A percentile compares a stretch with the other conserved stretches of the same genome.
Conservation (phyloP, 352 stramenopile genomes). For the Pythium guiyangense region DNA sequence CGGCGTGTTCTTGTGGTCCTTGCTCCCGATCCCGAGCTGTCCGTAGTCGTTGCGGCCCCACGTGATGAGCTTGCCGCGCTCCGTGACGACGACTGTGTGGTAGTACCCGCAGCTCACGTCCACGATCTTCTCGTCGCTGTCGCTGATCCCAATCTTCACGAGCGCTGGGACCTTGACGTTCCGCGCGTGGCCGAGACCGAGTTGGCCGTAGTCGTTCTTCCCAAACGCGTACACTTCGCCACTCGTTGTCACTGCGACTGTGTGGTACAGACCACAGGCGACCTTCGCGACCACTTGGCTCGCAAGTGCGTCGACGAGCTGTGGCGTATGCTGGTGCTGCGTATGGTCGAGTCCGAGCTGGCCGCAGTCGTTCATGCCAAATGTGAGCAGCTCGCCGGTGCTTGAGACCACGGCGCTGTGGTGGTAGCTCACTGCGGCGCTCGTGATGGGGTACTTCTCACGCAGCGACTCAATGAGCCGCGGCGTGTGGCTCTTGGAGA, state of each 20-base stretch:
- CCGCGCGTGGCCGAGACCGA: constrained; percentile 73
- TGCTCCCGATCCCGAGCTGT: constrained; percentile 83
- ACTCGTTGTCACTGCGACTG: constrained; percentile 45
- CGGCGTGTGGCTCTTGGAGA: constrained; percentile 84
- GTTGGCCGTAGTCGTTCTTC: constrained; percentile 87
- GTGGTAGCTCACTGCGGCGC: constrained; percentile 79
- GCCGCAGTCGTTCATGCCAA: constrained; percentile 88
- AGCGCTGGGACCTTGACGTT: constrained; percentile 71
- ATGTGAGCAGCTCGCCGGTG: constrained; percentile 72
- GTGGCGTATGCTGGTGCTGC: constrained; percentile 82
- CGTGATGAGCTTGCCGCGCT: constrained; percentile 82
- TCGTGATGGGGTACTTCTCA: constrained; percentile 81
- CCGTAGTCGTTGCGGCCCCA: constrained; percentile 87
- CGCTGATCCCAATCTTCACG: constrained; percentile 58
- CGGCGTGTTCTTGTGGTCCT: constrained; percentile 81
- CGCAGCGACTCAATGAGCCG: constrained; percentile 74
- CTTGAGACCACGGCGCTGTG: constrained; percentile 81
- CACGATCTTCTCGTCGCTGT: constrained; percentile 75
- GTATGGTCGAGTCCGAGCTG: constrained; percentile 79
- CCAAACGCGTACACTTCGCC: constrained; percentile 84
- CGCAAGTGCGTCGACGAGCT: constrained; percentile 63
- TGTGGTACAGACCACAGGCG: constrained; percentile 82
- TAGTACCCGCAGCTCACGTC: constrained; percentile 83
- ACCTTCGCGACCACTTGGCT: constrained; percentile 72
- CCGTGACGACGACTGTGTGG: constrained; percentile 71